These are phyloP conservation scores for Balamuthia mandrillaris DNA, from an alignment of 208 protist genomes.

Conservation along the genomic window DNA sequence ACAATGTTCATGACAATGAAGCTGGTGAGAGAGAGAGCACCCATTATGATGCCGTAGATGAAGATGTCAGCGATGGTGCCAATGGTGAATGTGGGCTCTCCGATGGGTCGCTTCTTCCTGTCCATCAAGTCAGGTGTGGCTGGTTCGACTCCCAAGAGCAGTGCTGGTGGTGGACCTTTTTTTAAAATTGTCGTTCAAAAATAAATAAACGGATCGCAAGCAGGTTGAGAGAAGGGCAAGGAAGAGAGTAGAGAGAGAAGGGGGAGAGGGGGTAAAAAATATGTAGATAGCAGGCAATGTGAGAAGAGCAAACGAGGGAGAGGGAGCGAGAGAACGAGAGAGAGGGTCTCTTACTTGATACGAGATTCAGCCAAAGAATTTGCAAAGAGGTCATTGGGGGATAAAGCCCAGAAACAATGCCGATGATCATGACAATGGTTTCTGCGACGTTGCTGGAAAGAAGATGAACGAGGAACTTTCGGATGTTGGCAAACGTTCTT, in stretches of 20 bases:
- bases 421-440: slow-evolving; percentile 19
- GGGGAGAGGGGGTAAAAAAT: too few relatives aligned
- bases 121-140: slow-evolving; percentile 79
- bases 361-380: slow-evolving; percentile 68
- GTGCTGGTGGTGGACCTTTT: slow-evolving; percentile 59
- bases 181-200: too few relatives aligned
- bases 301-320: too few relatives aligned
- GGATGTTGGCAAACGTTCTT: slow-evolving; percentile 84
- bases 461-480: slow-evolving; percentile 81
- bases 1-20: neutral
- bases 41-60: slow-evolving; percentile 14
- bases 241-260: too few relatives aligned
- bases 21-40: neutral
- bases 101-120: neutral
- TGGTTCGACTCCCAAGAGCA: slow-evolving; percentile 61
- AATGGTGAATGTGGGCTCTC: neutral
- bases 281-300: too few relatives aligned
- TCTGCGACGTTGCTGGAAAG: slow-evolving; percentile 67
- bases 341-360: too few relatives aligned
- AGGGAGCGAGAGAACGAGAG: too few relatives aligned
- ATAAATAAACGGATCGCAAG: too few relatives aligned
- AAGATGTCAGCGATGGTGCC: neutral
- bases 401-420: slow-evolving; percentile 41
- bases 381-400: slow-evolving; percentile 58
- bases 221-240: too few relatives aligned